Base-by-base conservation (phyloP, 768 basidiomycete species). In the Pisolithus marmoratus region DNA sequence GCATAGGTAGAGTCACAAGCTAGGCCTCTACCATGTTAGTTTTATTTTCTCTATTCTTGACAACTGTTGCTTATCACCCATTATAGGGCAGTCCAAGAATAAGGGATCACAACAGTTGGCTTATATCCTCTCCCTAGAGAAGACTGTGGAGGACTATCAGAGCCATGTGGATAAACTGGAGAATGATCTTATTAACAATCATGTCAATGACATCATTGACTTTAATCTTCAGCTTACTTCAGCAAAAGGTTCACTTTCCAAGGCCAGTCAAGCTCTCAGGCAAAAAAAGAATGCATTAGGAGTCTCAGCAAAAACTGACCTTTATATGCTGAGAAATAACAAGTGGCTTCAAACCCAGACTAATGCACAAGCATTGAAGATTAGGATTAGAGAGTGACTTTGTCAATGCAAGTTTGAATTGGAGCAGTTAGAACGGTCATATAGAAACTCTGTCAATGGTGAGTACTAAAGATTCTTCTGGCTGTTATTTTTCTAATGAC, bases 351-450 rank as follows among this genome's bases (percentile, higher is more conserved):
- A 31, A 53, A 46, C 45, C 7, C 46, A 47, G 19, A 58, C 59
- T 52, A 63, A 66, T 52, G 60, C 60, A 8, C 51, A 6, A 1
- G 58, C 60, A 20, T 17, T 63, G 2, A 65, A 63, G 44, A 46
- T 19, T 2, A 27, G 57, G 11, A 40, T 62, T 23, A 52, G 46
- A 26, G 54, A 63, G 11, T 37, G 51, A 22, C 53, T 63, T 34
- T 38, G 51, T 14, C 53, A 62, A 24, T 19, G 53, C 7, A 59
- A 62, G 34, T 62, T 56, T 51, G 57, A 63, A 48, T 37, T 62
- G 1, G 51, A 58, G 22, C 29, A 31, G 9, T 17, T 62, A 9
- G 58, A 60, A 49, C 34, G 41, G 27, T 38, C 51, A 8, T 58
- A 55, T 50, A 42, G 54, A 6, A 62, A 24, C 27, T 45, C 46